Percentiles rank a stretch among this genome's conserved stretches.
These are phyloP conservation scores for Closterium sp. DNA, from an alignment of 139 green algal species.

Conservation along the genomic window DNA sequence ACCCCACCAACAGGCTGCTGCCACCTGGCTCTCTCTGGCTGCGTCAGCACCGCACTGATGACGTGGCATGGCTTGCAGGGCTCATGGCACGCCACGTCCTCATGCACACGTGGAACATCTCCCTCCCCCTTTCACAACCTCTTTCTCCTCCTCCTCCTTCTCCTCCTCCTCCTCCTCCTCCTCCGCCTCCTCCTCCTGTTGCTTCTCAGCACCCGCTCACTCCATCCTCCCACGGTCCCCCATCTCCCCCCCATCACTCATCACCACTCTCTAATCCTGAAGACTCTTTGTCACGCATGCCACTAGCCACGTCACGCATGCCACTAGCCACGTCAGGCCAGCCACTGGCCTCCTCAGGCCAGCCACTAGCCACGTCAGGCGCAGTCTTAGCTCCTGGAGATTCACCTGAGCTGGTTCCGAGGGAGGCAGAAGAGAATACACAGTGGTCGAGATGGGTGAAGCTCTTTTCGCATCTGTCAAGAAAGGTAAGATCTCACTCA, in stretches of 20 bases:
- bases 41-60: neutral
- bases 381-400: neutral
- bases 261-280: neutral
- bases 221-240: neutral
- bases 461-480: neutral
- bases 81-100: neutral
- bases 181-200: too few species aligned
- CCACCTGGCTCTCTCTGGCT: neutral
- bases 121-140: neutral
- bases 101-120: neutral
- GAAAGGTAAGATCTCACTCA: neutral
- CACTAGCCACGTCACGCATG: too few species aligned
- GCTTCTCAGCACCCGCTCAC: too few species aligned
- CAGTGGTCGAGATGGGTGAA: neutral
- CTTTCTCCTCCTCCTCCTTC: neutral
- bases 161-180: too few species aligned
- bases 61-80: neutral
- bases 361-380: neutral
- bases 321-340: too few species aligned
- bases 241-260: neutral
- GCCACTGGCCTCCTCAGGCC: too few species aligned
- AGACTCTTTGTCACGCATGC: too few species aligned
- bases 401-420: neutral
- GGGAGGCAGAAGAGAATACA: neutral
- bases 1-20: neutral